Conservation (phyloP, 2,329 filamentous ascomycete species). For the Plenodomus biglobosus region DNA sequence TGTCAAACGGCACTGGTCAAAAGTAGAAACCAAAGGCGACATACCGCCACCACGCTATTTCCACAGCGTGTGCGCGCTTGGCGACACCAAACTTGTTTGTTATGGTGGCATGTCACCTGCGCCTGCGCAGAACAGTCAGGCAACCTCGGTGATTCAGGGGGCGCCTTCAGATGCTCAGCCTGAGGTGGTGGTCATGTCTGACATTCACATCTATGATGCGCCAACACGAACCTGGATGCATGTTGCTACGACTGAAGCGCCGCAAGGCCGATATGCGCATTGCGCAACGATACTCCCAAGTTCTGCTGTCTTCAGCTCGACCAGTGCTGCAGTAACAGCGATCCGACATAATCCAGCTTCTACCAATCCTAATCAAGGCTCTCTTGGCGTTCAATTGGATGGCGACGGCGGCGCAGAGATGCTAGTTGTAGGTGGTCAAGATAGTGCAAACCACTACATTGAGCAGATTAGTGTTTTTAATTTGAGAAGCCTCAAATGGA, state of each 20-base stretch:
- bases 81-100: constrained; percentile 94
- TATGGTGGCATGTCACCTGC: constrained; percentile 97
- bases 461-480: constrained; percentile 99
- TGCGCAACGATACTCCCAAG: constrained; percentile 92
- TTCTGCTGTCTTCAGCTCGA: constrained; percentile 80
- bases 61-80: constrained; percentile 90
- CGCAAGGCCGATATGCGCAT: constrained; percentile 93
- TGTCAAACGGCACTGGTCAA: constrained; percentile 89
- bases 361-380: constrained; percentile 81
- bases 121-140: constrained; percentile 47
- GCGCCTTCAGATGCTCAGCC: constrained; percentile 65
- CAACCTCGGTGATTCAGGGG: constrained; percentile 41
- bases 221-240: constrained; percentile 80
- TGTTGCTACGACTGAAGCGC: constrained; percentile 75
- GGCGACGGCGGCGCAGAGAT: constrained; percentile 92
- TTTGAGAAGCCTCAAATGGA: constrained; percentile 92
- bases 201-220: constrained; percentile 94
- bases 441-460: constrained; percentile 97
- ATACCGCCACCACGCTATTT: constrained; percentile 92
- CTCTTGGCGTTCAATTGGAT: constrained; percentile 85
- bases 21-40: constrained; percentile 80
- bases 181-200: constrained; percentile 95
- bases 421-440: constrained; percentile 94
- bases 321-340: constrained; percentile 79
- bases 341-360: constrained; percentile 86